Evolutionary conservation across 495 filamentous ascomycete species (phyloP), one percentile per base, ranked within the genome.

Genomic region (Aspergillus nanangensis): DNA sequence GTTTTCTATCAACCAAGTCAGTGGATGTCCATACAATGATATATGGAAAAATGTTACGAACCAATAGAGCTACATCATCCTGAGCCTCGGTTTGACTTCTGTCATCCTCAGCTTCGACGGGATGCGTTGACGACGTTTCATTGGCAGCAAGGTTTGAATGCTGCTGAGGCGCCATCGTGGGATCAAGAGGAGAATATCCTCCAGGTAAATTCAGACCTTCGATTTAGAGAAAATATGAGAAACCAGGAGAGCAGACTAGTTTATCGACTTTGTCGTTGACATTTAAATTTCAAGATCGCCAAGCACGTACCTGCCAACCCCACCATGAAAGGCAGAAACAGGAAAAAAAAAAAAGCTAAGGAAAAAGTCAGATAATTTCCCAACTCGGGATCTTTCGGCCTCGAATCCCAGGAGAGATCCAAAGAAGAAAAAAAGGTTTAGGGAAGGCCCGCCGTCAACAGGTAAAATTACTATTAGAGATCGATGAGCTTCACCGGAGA

Each of bases 41-140:
- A 29, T 3, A 38, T 8, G 44, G 3, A 18, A 32, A 5, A 29
- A 8, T 38, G 14, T 29, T 2, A 62, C 68, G 45, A 49, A 73
- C 70, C 63, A 74, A 44, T 38, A 74, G 50, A 20, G 67, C 67
- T 8, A 63, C 68, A 64, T 74, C 70, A 53, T 74, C 69, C 34
- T 68, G 59, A 7, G 60, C 53, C 37, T 65, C 60, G 3, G 48
- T 50, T 10, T 64, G 48, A 35, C 45, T 61, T 15, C 60, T 56
- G 39, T 60, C 52, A n/a, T 51, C 56, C 38, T 69, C 67, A 10
- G 53, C 61, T 10, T 47, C 56, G 9, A 47, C 27, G 19, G 53
- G 21, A 20, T 55, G 45, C n/a, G n/a, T n/a, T n/a, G n/a, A n/a
- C n/a, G n/a, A n/a, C 24, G 64, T 50, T 21, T 64, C 55, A 37